Percentiles rank a stretch among this genome's conserved stretches.
Evolutionary conservation across 805 yeast genomes (phyloP).

Genomic region (Metschnikowia bowlesiae): DNA sequence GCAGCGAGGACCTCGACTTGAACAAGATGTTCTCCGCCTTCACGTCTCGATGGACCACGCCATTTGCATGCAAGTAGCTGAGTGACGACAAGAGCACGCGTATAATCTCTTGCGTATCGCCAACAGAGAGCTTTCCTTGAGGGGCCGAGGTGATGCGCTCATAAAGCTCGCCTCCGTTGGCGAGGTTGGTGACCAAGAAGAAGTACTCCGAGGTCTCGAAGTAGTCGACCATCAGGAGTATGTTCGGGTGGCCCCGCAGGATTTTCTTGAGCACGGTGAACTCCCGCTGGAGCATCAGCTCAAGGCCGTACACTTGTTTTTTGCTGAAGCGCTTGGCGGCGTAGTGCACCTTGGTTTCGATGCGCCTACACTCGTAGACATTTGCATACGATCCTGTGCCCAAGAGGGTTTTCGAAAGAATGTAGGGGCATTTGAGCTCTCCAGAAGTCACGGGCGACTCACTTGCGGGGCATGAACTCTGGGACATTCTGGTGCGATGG

Average conservation of each 20-base stretch:
- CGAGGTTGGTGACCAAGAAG: conserved; percentile 60
- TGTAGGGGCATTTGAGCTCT: conserved; percentile 28
- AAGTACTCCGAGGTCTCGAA: conserved; percentile 61
- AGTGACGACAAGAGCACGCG: conserved; percentile 51
- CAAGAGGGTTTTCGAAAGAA: conserved; percentile 23
- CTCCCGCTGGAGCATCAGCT: conserved; percentile 54
- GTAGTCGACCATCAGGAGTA: conserved; percentile 60
- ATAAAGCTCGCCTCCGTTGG: conserved; percentile 65
- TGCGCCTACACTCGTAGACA: conserved; percentile 47
- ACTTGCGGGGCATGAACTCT: not conserved
- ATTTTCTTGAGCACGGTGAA: conserved; percentile 50
- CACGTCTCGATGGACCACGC: conserved; percentile 65
- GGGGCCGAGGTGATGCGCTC: conserved; percentile 45
- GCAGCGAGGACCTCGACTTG: conserved; percentile 27
- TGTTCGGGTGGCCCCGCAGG: conserved; percentile 48
- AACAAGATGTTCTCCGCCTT: conserved; percentile 70
- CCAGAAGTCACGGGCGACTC: not conserved
- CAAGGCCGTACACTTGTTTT: conserved; percentile 48
- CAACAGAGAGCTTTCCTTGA: conserved; percentile 41
- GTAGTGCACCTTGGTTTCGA: conserved; percentile 37
- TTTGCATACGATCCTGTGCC: conserved; percentile 45
- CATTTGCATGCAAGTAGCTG: conserved; percentile 52
- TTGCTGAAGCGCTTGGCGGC: conserved; percentile 55
- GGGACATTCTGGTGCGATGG: not conserved
- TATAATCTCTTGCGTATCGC: conserved; percentile 48